Evolutionary conservation across 2,329 filamentous ascomycete genomes (phyloP).

Genomic region (Clarireedia hainanense): DNA sequence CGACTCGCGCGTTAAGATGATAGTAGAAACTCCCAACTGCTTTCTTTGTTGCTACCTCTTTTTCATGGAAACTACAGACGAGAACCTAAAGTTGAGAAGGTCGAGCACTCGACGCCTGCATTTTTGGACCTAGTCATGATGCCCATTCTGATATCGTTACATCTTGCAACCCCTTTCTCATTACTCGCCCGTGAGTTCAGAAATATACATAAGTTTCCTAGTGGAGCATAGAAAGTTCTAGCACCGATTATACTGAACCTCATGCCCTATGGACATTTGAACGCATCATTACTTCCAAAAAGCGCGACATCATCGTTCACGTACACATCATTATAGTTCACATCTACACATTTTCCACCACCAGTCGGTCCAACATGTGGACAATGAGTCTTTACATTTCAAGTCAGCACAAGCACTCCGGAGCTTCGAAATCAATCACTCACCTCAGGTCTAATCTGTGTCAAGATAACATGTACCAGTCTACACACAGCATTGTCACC

Average conservation of each 20-base stretch:
- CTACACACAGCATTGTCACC: slow-evolving; percentile 38
- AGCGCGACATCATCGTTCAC: not conserved
- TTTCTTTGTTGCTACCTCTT: no score
- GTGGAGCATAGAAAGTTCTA: not conserved
- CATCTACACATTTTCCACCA: not conserved
- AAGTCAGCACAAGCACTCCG: not conserved
- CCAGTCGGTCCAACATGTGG: not conserved
- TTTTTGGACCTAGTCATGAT: no score
- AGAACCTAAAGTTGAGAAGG: no score
- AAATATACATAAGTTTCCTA: no score
- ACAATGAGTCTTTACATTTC: not conserved
- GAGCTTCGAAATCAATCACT: not conserved
- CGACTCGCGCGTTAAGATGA: no score
- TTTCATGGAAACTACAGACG: no score
- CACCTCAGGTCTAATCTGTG: slow-evolving; percentile 1
- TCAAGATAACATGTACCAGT: slow-evolving; percentile 34
- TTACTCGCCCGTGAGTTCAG: no score
- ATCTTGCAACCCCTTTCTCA: no score
- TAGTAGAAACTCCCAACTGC: no score
- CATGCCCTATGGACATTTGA: not conserved
- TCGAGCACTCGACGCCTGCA: no score
- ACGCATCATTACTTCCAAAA: not conserved
- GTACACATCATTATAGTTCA: not conserved
- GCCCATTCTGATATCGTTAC: no score
- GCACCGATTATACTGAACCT: not conserved